Evolutionary conservation across 805 yeast species (phyloP).

Genomic region (Ascoidea rubescens): DNA sequence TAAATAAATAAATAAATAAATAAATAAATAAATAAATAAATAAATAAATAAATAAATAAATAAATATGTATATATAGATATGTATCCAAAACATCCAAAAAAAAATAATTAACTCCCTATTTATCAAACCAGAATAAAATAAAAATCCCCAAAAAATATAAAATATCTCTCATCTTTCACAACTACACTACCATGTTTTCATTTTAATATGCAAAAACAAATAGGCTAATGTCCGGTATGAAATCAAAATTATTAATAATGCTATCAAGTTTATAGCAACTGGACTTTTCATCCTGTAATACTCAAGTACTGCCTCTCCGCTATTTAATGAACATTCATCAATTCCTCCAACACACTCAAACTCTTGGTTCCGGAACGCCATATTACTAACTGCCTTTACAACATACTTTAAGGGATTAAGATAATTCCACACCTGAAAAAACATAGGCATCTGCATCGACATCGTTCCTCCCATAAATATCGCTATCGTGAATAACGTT

Average conservation of each 20-base stretch:
- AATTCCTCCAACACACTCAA: slow-evolving; percentile 35
- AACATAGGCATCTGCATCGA: slow-evolving; percentile 63
- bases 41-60: too few relatives aligned
- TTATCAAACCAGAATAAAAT: too few relatives aligned
- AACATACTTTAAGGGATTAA: slow-evolving; percentile 68
- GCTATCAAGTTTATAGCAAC: slow-evolving; percentile 24
- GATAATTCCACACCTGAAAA: slow-evolving; percentile 54
- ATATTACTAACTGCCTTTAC: slow-evolving; percentile 46
- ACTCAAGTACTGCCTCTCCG: slow-evolving; percentile 43
- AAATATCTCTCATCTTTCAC: too few relatives aligned
- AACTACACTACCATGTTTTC: neutral
- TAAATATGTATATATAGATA: too few relatives aligned
- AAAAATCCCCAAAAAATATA: too few relatives aligned
- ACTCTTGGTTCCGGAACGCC: slow-evolving; percentile 36
- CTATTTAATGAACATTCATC: slow-evolving; percentile 31
- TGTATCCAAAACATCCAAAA: too few relatives aligned
- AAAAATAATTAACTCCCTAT: too few relatives aligned
- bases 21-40: too few relatives aligned
- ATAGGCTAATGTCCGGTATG: slow-evolving; percentile 24
- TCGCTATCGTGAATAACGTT: slow-evolving; percentile 51
- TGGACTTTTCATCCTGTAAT: slow-evolving; percentile 30
- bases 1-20: too few relatives aligned
- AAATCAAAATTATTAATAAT: slow-evolving; percentile 20
- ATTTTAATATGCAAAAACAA: neutral
- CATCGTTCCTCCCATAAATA: slow-evolving; percentile 77